These are phyloP conservation scores for Cymbomonas tetramitiformis DNA, from an alignment of 139 green algal species.

Conservation along the genomic window DNA sequence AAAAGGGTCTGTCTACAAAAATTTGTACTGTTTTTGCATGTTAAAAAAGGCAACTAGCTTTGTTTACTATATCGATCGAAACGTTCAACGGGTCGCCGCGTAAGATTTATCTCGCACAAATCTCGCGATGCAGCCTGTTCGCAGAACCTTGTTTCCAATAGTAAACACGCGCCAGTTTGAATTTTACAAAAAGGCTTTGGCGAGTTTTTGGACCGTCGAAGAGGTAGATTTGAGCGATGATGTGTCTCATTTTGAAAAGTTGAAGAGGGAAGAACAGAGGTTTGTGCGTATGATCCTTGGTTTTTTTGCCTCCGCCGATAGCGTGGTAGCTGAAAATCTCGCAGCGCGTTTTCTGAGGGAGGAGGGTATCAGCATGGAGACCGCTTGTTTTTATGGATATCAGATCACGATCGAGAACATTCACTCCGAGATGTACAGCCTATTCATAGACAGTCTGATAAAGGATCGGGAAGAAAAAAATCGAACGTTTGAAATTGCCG, in stretches of 20 bases:
- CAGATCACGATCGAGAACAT: slow-evolving; percentile 99
- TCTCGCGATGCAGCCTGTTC: too few species aligned
- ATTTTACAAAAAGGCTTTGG: too few species aligned
- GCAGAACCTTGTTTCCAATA: too few species aligned
- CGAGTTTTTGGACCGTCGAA: slow-evolving; percentile 74
- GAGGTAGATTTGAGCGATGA: slow-evolving; percentile 91
- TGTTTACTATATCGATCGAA: too few species aligned
- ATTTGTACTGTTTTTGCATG: too few species aligned
- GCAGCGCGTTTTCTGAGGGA: slow-evolving; percentile 84
- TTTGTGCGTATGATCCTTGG: slow-evolving; percentile 94
- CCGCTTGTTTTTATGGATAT: slow-evolving; percentile 98
- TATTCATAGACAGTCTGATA: slow-evolving; percentile 95
- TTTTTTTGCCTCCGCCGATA: slow-evolving; percentile 91
- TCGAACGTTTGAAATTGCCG: slow-evolving; percentile 81
- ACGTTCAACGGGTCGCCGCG: too few species aligned
- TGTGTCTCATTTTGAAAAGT: slow-evolving; percentile 71
- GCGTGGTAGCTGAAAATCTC: slow-evolving; percentile 96
- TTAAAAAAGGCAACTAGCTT: too few species aligned
- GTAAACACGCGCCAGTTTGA: too few species aligned
- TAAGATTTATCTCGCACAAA: too few species aligned
- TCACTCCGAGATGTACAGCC: slow-evolving; percentile 97
- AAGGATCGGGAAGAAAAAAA: slow-evolving; percentile 54
- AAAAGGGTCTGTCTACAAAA: too few species aligned
- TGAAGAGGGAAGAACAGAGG: slow-evolving; percentile 73
- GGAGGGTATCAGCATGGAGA: slow-evolving; percentile 82